These are phyloP conservation scores for Termitomyces sp. DNA, from an alignment of 768 basidiomycete genomes.

Conservation along the genomic window DNA sequence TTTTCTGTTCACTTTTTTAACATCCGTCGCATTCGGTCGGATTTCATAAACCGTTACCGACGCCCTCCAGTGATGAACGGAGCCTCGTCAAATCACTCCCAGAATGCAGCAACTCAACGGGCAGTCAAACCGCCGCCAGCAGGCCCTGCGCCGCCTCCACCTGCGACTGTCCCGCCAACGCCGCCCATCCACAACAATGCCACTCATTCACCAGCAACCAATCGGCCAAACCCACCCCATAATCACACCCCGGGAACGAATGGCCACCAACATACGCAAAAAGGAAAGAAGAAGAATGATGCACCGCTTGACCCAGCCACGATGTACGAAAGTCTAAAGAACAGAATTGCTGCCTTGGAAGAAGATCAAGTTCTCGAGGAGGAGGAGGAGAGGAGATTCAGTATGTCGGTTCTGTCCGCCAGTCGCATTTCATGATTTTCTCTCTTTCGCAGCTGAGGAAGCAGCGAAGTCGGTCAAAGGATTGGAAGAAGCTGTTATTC, in stretches of 20 bases:
- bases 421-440: slow-evolving; percentile 9
- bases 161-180: slow-evolving; percentile 49
- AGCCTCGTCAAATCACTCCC: slow-evolving; percentile 27
- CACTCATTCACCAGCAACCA: slow-evolving; percentile 23
- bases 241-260: slow-evolving; percentile 34
- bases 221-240: slow-evolving; percentile 22
- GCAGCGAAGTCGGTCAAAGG: slow-evolving; percentile 83
- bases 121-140: slow-evolving; percentile 49
- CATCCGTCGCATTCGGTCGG: slow-evolving; percentile 12
- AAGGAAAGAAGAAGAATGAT: slow-evolving; percentile 73
- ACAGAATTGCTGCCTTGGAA: slow-evolving; percentile 82
- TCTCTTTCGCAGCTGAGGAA: slow-evolving; percentile 68
- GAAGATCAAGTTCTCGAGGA: slow-evolving; percentile 85
- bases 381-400: slow-evolving; percentile 76
- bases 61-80: slow-evolving; percentile 41
- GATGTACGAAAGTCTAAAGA: slow-evolving; percentile 88
- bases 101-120: slow-evolving; percentile 30
- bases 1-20: slow-evolving; percentile 11
- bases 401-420: slow-evolving; percentile 36
- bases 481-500: slow-evolving; percentile 76
- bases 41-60: slow-evolving; percentile 10
- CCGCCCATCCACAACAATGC: slow-evolving; percentile 40
- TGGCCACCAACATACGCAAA: slow-evolving; percentile 36
- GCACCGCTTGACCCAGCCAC: slow-evolving; percentile 72
- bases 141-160: slow-evolving; percentile 58